Evolutionary conservation across 108 stramenopile species (phyloP).

Genomic region (Skeletonema marinoi): DNA sequence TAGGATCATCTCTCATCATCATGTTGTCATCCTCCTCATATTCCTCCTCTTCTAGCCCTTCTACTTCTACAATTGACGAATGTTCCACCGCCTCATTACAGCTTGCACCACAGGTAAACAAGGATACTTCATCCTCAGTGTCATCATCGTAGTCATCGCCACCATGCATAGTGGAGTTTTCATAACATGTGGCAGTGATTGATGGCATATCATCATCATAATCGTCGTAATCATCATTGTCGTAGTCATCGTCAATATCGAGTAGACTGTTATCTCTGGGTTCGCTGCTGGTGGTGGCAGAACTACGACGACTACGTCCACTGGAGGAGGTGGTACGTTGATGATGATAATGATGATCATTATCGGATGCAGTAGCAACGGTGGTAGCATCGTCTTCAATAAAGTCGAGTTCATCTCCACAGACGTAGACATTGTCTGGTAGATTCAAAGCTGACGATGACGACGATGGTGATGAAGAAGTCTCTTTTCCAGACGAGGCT

Average conservation of each 20-base stretch:
- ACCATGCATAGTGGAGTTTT: not conserved
- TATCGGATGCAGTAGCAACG: too few relatives aligned
- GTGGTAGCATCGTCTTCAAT: slow-evolving; percentile 8
- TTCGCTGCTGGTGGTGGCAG: too few relatives aligned
- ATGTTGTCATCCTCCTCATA: not conserved
- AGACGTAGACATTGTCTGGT: not conserved
- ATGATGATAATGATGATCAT: too few relatives aligned
- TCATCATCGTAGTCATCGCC: slow-evolving; percentile 9
- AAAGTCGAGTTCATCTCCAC: slow-evolving; percentile 23
- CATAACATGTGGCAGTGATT: not conserved
- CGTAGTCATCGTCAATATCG: not conserved
- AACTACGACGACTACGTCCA: not conserved
- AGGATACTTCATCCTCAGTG: slow-evolving; percentile 2
- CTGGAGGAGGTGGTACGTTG: too few relatives aligned
- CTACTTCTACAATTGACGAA: not conserved
- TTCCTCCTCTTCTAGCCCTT: slow-evolving; percentile 6
- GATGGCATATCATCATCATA: not conserved
- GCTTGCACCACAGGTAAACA: not conserved
- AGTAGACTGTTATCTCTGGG: not conserved
- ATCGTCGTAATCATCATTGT: not conserved
- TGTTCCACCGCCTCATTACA: not conserved
- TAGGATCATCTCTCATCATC: not conserved
- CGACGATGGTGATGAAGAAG: too few relatives aligned
- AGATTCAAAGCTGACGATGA: slow-evolving; percentile 1
- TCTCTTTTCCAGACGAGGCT: not conserved